Conservation (phyloP, 1,139 yeast genomes). For the Hemisphaericaspora xylanilytica region DNA sequence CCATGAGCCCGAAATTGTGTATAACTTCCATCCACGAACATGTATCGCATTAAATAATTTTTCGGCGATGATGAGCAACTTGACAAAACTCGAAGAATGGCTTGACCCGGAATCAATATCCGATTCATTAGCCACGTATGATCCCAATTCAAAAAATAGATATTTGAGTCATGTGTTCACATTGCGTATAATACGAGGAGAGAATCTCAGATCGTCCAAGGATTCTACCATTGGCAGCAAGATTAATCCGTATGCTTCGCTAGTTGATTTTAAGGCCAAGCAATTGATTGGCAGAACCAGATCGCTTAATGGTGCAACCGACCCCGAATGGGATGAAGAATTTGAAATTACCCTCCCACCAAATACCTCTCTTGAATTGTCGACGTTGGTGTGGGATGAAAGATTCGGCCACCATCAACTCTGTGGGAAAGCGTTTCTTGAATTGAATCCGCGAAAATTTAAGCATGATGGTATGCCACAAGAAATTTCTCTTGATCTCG, state of each 20-base stretch:
- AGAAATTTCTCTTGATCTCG: conserved; percentile 60
- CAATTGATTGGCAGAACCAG: conserved; percentile 71
- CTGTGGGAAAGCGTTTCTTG: conserved; percentile 66
- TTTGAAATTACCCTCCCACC: conserved; percentile 59
- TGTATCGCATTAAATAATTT: conserved; percentile 78
- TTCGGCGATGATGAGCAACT: conserved; percentile 56
- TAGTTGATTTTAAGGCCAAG: conserved; percentile 59
- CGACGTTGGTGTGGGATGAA: conserved; percentile 76
- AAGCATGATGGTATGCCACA: conserved; percentile 68
- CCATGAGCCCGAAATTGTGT: conserved; percentile 51
- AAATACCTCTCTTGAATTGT: conserved; percentile 41
- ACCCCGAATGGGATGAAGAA: conserved; percentile 89
- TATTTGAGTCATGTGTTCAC: conserved; percentile 59
- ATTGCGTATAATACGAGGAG: conserved; percentile 66
- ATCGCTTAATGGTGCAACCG: conserved; percentile 55
- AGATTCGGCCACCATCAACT: conserved; percentile 57
- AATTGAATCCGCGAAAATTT: conserved; percentile 63
- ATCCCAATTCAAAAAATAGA: conserved; percentile 30
- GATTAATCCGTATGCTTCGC: conserved; percentile 65
- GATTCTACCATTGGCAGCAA: conserved; percentile 37
- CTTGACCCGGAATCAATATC: conserved; percentile 65
- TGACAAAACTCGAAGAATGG: conserved; percentile 58
- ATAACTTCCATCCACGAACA: conserved; percentile 58
- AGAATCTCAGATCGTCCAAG: conserved; percentile 46
- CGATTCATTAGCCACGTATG: conserved; percentile 34